These are phyloP conservation scores for Boechera stricta DNA, from an alignment of 345 rosid species.

Conservation along the genomic window DNA sequence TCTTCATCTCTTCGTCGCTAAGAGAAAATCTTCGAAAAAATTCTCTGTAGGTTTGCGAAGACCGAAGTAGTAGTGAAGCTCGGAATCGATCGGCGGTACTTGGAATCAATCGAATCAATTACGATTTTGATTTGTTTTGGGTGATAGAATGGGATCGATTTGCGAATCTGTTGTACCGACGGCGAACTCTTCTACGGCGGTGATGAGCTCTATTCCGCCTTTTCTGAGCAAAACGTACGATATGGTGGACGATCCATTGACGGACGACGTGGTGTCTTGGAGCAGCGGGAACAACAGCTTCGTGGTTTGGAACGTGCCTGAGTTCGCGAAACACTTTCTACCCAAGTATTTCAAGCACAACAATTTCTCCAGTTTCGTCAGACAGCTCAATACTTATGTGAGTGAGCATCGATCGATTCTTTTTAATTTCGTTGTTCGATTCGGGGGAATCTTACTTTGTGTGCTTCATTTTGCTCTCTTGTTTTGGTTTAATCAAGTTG, in stretches of 20 bases:
- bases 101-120: background rate
- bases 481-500: background rate
- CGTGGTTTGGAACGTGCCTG: slow-evolving; percentile 63
- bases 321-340: slow-evolving; percentile 53
- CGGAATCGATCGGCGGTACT: background rate
- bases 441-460: background rate
- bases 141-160: slow-evolving; percentile 41
- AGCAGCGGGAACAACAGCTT: slow-evolving; percentile 59
- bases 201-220: slow-evolving; percentile 53
- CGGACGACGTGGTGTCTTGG: slow-evolving; percentile 61
- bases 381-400: slow-evolving; percentile 72
- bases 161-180: slow-evolving; percentile 45
- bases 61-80: background rate
- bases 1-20: slow-evolving; percentile 20
- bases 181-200: slow-evolving; percentile 35
- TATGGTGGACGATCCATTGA: slow-evolving; percentile 60
- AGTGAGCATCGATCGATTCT: slow-evolving; percentile 38
- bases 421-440: slow-evolving; percentile 4
- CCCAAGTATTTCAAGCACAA: slow-evolving; percentile 70
- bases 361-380: slow-evolving; percentile 67
- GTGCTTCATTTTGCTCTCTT: background rate
- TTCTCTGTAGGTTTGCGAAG: background rate
- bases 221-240: slow-evolving; percentile 67
- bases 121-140: background rate
- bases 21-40: background rate